These are phyloP conservation scores for Aspergillus felis DNA, from an alignment of 2,329 filamentous ascomycete genomes.

Conservation along the genomic window DNA sequence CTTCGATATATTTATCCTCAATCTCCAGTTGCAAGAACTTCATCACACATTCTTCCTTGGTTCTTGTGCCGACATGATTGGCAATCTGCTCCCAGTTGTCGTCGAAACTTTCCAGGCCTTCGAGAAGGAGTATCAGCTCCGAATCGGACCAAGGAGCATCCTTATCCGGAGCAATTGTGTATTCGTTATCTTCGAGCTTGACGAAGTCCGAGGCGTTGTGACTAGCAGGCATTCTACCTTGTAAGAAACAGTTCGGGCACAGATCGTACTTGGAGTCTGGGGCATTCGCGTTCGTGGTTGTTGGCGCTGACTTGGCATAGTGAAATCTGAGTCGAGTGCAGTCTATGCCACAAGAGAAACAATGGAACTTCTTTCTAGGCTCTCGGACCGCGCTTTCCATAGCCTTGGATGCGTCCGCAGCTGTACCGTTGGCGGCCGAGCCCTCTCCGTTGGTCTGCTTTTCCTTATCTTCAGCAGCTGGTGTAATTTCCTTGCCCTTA, in stretches of 20 bases:
- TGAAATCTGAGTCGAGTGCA: conserved; percentile 72
- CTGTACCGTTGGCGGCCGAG: conserved; percentile 60
- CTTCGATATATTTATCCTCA: conserved; percentile 92
- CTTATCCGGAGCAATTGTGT: conserved; percentile 72
- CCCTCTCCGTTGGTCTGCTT: conserved; percentile 68
- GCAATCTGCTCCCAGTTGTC: conserved; percentile 95
- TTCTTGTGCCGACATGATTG: conserved; percentile 85
- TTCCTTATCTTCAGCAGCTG: conserved; percentile 63
- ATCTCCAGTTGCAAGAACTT: conserved; percentile 97
- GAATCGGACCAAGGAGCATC: conserved; percentile 89
- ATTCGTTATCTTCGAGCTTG: conserved; percentile 83
- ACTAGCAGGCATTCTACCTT: conserved; percentile 75
- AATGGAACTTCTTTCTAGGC: conserved; percentile 68
- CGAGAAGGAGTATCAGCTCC: conserved; percentile 82
- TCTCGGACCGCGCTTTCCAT: conserved; percentile 58
- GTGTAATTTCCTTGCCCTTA: conserved; percentile 78
- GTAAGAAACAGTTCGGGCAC: conserved; percentile 85
- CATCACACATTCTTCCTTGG: conserved; percentile 90
- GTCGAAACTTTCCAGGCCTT: conserved; percentile 87
- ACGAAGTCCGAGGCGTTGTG: conserved; percentile 77
- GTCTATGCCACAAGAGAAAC: conserved; percentile 87
- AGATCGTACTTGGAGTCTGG: conserved; percentile 73
- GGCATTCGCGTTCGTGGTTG: conserved; percentile 51
- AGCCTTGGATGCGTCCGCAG: conserved; percentile 60
- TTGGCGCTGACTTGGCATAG: conserved; percentile 61